phyloP scores from a whole-genome alignment of 2,329 filamentous ascomycete species.

The Diplodia sapinea region DNA sequence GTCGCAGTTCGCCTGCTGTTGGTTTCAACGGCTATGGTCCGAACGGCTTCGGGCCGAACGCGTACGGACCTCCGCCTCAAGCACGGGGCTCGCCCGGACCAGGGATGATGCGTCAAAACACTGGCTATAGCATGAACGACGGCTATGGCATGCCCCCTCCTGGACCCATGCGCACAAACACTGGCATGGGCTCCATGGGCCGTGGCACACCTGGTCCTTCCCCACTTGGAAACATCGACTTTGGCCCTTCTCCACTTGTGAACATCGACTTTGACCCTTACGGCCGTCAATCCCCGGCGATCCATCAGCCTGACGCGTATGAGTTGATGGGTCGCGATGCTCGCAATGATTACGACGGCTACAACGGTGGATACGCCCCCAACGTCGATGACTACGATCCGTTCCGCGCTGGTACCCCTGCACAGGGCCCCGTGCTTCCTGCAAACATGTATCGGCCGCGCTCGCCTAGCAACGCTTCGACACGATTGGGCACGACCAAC shows the following conservation, averaged over 20 bases:
- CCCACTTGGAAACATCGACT: constrained; percentile 7
- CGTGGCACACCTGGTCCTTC: constrained; percentile 17
- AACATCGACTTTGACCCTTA: constrained; percentile 19
- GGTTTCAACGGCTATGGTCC: constrained; percentile 20
- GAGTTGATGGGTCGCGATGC: constrained; percentile 10
- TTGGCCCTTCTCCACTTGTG: constrained; percentile 16
- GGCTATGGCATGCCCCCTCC: constrained; percentile 17
- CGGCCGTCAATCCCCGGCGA: constrained; percentile 38
- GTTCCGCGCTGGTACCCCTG: constrained; percentile 23
- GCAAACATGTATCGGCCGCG: constrained; percentile 16
- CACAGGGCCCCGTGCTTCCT: neutral
- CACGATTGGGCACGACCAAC: neutral
- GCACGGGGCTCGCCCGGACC: constrained; percentile 42
- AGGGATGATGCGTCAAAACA: constrained; percentile 35
- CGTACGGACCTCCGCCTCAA: constrained; percentile 39
- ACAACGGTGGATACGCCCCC: constrained; percentile 11
- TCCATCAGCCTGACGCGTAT: constrained; percentile 24
- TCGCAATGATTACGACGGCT: neutral
- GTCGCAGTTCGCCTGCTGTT: constrained; percentile 16
- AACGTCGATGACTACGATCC: constrained; percentile 24
- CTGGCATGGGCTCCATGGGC: constrained; percentile 21
- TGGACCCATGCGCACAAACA: constrained; percentile 29
- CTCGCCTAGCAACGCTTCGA: constrained; percentile 17
- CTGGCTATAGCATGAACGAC: constrained; percentile 35
- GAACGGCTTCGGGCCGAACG: constrained; percentile 30